Percentiles rank a stretch among this genome's conserved stretches.
These are phyloP conservation scores for Vaccinium darrowii DNA, from an alignment of 148 eudicot genomes.

Conservation along the genomic window DNA sequence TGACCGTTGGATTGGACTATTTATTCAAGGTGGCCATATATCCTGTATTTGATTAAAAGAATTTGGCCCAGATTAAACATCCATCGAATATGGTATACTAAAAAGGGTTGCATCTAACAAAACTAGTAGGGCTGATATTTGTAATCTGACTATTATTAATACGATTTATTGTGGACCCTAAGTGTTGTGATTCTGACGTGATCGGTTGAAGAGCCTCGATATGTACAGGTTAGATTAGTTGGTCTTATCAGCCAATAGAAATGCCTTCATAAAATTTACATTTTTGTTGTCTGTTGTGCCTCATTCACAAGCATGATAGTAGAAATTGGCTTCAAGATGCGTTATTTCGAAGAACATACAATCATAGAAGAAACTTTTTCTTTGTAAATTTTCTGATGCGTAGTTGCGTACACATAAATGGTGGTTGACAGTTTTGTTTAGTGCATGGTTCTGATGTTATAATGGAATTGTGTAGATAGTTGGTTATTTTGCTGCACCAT, in stretches of 20 bases:
- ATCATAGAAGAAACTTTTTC: neutral
- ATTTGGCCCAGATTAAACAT: neutral
- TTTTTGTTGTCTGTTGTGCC: neutral
- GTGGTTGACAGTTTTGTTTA: neutral
- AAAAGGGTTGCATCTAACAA: neutral
- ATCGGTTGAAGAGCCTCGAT: neutral
- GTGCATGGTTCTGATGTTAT: neutral
- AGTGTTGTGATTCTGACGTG: neutral
- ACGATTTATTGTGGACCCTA: neutral
- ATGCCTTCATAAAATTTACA: neutral
- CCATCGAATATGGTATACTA: neutral
- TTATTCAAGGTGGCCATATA: neutral
- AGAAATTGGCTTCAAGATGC: neutral
- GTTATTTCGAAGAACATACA: neutral
- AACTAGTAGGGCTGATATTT: no score
- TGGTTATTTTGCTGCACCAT: neutral
- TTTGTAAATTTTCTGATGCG: constrained; percentile 7
- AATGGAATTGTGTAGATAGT: neutral
- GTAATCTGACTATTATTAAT: no score
- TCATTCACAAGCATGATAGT: neutral
- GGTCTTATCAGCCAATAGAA: neutral
- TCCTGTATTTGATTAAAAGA: neutral
- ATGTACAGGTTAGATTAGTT: neutral
- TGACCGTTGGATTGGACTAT: neutral
- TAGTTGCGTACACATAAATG: neutral